These are phyloP conservation scores for Puccinia hordei DNA, from an alignment of 1,284 basidiomycete genomes.

Conservation along the genomic window DNA sequence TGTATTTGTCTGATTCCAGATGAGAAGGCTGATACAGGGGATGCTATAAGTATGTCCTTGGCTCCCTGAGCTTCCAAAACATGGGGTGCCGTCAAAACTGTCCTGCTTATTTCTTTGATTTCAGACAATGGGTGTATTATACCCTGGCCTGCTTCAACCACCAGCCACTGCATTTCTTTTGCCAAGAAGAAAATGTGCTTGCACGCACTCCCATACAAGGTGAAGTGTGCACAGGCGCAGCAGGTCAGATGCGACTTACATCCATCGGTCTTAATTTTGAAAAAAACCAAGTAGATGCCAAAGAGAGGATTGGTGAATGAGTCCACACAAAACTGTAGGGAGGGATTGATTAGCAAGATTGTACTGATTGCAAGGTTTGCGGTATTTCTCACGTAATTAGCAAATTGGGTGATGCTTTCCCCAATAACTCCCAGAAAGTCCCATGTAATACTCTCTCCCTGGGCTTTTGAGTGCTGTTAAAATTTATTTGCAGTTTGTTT, in stretches of 20 bases:
- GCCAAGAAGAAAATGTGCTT: background rate
- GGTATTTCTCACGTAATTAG: background rate
- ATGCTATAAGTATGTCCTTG: too few species aligned
- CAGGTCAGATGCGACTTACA: background rate
- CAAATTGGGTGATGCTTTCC: background rate
- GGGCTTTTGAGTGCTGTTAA: background rate
- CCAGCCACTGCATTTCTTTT: background rate
- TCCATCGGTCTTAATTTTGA: background rate
- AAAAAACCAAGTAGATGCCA: background rate
- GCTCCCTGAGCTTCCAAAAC: too few species aligned
- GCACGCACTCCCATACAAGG: background rate
- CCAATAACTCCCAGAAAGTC: background rate
- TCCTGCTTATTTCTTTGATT: too few species aligned
- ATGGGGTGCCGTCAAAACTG: too few species aligned
- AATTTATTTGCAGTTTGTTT: background rate
- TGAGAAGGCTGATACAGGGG: too few species aligned
- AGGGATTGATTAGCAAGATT: background rate
- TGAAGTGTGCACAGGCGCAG: background rate
- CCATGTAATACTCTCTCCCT: background rate
- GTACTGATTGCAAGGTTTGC: background rate
- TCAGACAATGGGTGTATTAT: too few species aligned
- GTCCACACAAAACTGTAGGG: background rate
- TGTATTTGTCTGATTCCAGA: too few species aligned
- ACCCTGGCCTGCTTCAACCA: background rate
- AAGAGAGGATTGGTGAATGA: background rate